Percentiles rank a stretch among this genome's conserved stretches.
Conservation (phyloP, 352 stramenopile genomes). For the Phytophthora colocasiae region DNA sequence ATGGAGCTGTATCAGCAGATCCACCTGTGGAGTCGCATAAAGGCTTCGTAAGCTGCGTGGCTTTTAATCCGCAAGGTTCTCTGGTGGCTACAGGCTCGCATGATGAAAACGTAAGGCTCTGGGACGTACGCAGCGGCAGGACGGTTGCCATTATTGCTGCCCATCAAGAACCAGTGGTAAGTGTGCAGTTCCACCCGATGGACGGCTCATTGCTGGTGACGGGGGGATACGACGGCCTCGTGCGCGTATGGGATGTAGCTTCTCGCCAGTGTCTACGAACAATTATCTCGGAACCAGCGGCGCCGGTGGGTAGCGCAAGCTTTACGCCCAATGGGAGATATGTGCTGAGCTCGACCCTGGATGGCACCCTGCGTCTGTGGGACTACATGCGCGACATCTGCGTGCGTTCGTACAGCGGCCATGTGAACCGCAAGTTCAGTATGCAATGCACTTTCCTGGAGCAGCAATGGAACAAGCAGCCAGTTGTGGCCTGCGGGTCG, state of each 20-base stretch:
- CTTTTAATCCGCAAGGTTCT: slow-evolving; percentile 95
- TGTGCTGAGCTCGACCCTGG: slow-evolving; percentile 92
- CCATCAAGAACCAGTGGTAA: slow-evolving; percentile 96
- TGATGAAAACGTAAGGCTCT: slow-evolving; percentile 96
- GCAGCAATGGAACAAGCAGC: slow-evolving; percentile 38
- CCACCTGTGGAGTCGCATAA: slow-evolving; percentile 89
- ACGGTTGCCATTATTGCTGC: slow-evolving; percentile 90
- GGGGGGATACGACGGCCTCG: slow-evolving; percentile 77
- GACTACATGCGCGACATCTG: slow-evolving; percentile 74
- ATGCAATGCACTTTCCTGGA: slow-evolving; percentile 85
- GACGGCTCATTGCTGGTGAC: slow-evolving; percentile 95
- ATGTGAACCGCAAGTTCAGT: slow-evolving; percentile 90
- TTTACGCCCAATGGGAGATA: slow-evolving; percentile 97
- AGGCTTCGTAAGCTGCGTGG: slow-evolving; percentile 95
- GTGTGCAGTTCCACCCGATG: slow-evolving; percentile 91
- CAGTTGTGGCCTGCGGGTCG: slow-evolving; percentile 90
- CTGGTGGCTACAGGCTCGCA: slow-evolving; percentile 92
- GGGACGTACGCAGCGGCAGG: slow-evolving; percentile 94
- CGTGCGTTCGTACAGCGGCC: slow-evolving; percentile 73
- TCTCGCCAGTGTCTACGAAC: slow-evolving; percentile 96
- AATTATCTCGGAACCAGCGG: slow-evolving; percentile 73
- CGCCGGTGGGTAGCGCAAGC: slow-evolving; percentile 76
- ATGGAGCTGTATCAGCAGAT: slow-evolving; percentile 39
- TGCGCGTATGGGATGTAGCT: slow-evolving; percentile 96
- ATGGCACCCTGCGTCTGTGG: slow-evolving; percentile 93